Base-by-base conservation (phyloP, 208 protist species). In the Crithidia bombi region DNA sequence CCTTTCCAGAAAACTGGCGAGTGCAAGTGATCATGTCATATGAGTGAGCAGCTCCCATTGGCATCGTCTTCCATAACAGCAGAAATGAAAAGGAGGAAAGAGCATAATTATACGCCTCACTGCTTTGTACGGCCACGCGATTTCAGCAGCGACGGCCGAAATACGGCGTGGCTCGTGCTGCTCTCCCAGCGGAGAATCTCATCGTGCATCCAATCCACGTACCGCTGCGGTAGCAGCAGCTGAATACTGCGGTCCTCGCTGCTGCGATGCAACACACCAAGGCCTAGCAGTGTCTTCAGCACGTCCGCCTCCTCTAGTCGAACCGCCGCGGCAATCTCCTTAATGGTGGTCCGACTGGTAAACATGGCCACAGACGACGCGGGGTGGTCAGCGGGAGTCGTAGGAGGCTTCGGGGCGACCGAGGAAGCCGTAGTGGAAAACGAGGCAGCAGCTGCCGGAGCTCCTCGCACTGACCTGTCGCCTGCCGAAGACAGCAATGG, bases 301-400 rank as follows among this genome's bases (percentile, higher is more conserved):
- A 93, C 91, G 65, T 96, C 91, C 7, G 83, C 78, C 52, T 91
- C 89, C 58, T 94, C 91, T 49, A 96, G 68, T 5, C 79, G 74
- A 49, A 89, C 81, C 41, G 74, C 73, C 25, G 62, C 52, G 2
- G 89, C 89, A 43, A 96, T 90, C 11, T 89, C 69, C 19, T 72
- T 65, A 6, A 92, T 65, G 21, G 75, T 86, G 7, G 54, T 74
- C 26, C 62, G 57, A 23, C 15, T 36, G 9, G 49, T 56, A 21
- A 55, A 52, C 5, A 32, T 54, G 28, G 28, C 17, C 41, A 21
- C 23, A 6, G n/a, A n/a, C n/a, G n/a, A n/a, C n/a, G n/a, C n/a
- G n/a, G n/a, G n/a, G n/a, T n/a, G n/a, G n/a, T n/a, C n/a, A n/a
- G n/a, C n/a, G n/a, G 50, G 14, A 35, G 6, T n/a, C 30, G 1